phyloP scores from a whole-genome alignment of 2,329 filamentous ascomycete species.

The Monosporascus cannonballus region DNA sequence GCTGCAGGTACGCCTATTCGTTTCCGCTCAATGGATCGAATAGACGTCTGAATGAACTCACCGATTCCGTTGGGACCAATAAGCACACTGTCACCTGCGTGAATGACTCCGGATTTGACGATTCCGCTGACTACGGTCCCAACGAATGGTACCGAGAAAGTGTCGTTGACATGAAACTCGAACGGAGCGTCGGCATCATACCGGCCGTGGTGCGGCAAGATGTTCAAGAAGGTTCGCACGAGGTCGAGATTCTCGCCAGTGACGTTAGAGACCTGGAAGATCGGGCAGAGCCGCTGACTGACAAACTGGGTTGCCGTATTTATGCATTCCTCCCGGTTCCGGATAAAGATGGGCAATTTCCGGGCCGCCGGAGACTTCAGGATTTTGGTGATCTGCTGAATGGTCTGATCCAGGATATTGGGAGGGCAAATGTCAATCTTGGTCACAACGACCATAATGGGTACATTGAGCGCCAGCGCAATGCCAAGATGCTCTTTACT shows the following conservation, averaged over 20 bases:
- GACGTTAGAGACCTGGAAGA: conserved; percentile 98
- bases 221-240: conserved; percentile 89
- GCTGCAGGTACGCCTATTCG: conserved; percentile 82
- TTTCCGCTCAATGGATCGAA: conserved; percentile 92
- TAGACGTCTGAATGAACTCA: conserved; percentile 78
- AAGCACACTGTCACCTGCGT: conserved; percentile 82
- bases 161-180: conserved; percentile 95
- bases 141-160: conserved; percentile 94
- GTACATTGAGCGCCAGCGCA: conserved; percentile 88
- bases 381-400: conserved; percentile 86
- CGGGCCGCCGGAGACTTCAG: conserved; percentile 88
- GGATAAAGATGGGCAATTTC: conserved; percentile 96
- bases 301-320: conserved; percentile 96
- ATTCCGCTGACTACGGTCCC: conserved; percentile 95
- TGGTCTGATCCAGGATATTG: conserved; percentile 88
- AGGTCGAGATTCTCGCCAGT: conserved; percentile 87
- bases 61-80: conserved; percentile 88
- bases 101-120: conserved; percentile 79
- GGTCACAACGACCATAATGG: conserved; percentile 95
- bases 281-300: conserved; percentile 87
- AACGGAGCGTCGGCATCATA: conserved; percentile 86
- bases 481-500: conserved; percentile 97
- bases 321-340: conserved; percentile 83
- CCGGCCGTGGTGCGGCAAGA: conserved; percentile 87
- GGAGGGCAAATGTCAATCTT: conserved; percentile 98